Evolutionary conservation across 176 grass and related monocot genomes (phyloP).

Genomic region (Musa beccarii): DNA sequence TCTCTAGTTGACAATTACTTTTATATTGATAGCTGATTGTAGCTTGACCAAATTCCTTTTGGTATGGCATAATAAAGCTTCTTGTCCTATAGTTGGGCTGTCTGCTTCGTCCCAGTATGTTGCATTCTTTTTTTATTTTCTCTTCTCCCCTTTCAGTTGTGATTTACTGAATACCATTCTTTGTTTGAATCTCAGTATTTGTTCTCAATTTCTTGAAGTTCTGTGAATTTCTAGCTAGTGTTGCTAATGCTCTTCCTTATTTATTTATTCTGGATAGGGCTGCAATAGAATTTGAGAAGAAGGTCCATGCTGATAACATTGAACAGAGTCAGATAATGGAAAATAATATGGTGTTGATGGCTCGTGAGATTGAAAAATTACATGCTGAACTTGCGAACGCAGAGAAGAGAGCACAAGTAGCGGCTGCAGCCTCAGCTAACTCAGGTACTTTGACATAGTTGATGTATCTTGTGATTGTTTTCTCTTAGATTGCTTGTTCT

Average conservation of each 20-base stretch:
- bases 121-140: neutral
- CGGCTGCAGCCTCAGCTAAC: slow-evolving; percentile 46
- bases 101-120: neutral
- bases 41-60: neutral
- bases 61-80: neutral
- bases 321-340: slow-evolving; percentile 83
- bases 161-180: neutral
- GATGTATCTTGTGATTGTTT: neutral
- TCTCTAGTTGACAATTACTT: neutral
- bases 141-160: neutral
- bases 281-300: slow-evolving; percentile 93
- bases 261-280: slow-evolving; percentile 38
- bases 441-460: slow-evolving; percentile 35
- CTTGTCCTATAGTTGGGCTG: neutral
- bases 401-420: slow-evolving; percentile 41
- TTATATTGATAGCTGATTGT: neutral
- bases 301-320: slow-evolving; percentile 79
- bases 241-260: neutral
- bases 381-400: slow-evolving; percentile 62
- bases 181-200: neutral
- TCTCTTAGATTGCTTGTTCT: neutral
- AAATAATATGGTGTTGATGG: slow-evolving; percentile 56
- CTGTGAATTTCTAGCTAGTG: too few relatives aligned
- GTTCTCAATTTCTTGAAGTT: neutral
- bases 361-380: slow-evolving; percentile 77